A percentile compares a stretch with the other conserved stretches of the same genome.
Conservation (phyloP, 495 filamentous ascomycete genomes). For the Penicillium maclennaniae region DNA sequence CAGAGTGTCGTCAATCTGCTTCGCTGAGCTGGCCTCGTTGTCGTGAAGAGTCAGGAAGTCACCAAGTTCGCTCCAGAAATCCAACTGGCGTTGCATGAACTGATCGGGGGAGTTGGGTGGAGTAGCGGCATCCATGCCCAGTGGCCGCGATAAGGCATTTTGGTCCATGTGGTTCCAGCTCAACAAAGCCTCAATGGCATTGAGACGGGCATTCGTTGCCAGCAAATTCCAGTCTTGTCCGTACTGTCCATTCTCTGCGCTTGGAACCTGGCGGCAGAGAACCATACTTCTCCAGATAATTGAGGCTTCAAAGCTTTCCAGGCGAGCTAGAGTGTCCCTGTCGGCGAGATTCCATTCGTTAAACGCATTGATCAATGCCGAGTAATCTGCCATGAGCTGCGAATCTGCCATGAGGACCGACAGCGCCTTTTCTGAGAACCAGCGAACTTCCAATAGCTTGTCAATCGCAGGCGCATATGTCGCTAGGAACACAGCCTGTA, state of each 20-base stretch:
- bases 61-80: slow-evolving; percentile 78
- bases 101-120: slow-evolving; percentile 45
- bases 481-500: slow-evolving; percentile 67
- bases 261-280: slow-evolving; percentile 43
- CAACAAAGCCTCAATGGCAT: slow-evolving; percentile 71
- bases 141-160: slow-evolving; percentile 52
- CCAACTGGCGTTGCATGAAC: slow-evolving; percentile 57
- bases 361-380: slow-evolving; percentile 53
- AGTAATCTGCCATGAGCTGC: slow-evolving; percentile 59
- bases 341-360: slow-evolving; percentile 40
- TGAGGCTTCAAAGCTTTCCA: slow-evolving; percentile 62
- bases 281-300: slow-evolving; percentile 67
- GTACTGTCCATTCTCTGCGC: slow-evolving; percentile 34
- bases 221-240: slow-evolving; percentile 52
- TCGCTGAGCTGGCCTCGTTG: slow-evolving; percentile 53
- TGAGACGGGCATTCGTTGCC: slow-evolving; percentile 61
- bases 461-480: slow-evolving; percentile 76
- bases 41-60: slow-evolving; percentile 67
- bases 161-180: slow-evolving; percentile 59
- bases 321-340: slow-evolving; percentile 41
- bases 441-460: slow-evolving; percentile 78
- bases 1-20: slow-evolving; percentile 62
- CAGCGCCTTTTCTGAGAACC: slow-evolving; percentile 61
- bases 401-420: slow-evolving; percentile 53
- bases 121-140: slow-evolving; percentile 35